Conservation (phyloP, 176 grass and related monocot species). For the Ensete ventricosum region DNA sequence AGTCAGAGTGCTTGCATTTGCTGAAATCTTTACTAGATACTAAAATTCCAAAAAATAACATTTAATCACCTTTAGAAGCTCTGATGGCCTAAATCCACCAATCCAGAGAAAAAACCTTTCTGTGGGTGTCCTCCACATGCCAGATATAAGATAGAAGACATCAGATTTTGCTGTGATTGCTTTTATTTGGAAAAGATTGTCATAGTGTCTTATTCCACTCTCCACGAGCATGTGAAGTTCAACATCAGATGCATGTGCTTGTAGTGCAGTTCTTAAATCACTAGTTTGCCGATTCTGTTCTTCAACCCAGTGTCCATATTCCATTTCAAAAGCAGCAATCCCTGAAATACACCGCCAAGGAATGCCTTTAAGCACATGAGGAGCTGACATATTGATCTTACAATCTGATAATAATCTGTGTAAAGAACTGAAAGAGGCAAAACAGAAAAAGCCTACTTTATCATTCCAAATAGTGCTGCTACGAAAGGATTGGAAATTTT, state of each 20-base stretch:
- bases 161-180: conserved; percentile 47
- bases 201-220: conserved; percentile 47
- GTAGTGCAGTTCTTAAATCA: conserved; percentile 44
- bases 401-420: neutral
- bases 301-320: conserved; percentile 74
- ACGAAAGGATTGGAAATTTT: no score
- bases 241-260: conserved; percentile 46
- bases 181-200: conserved; percentile 67
- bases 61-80: conserved; percentile 66
- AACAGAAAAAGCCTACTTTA: neutral
- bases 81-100: conserved; percentile 90
- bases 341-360: conserved; percentile 19
- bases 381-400: neutral
- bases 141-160: conserved; percentile 82
- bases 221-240: conserved; percentile 64
- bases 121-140: conserved; percentile 66
- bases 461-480: no score
- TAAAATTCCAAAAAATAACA: neutral
- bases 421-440: neutral
- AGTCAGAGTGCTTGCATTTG: neutral
- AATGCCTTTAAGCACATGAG: neutral
- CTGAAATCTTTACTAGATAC: neutral
- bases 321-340: conserved; percentile 62
- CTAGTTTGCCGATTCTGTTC: conserved; percentile 51
- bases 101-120: conserved; percentile 98